These are phyloP conservation scores for Entomortierella beljakovae DNA, from an alignment of 192 early-diverging fungal genomes.

Conservation along the genomic window DNA sequence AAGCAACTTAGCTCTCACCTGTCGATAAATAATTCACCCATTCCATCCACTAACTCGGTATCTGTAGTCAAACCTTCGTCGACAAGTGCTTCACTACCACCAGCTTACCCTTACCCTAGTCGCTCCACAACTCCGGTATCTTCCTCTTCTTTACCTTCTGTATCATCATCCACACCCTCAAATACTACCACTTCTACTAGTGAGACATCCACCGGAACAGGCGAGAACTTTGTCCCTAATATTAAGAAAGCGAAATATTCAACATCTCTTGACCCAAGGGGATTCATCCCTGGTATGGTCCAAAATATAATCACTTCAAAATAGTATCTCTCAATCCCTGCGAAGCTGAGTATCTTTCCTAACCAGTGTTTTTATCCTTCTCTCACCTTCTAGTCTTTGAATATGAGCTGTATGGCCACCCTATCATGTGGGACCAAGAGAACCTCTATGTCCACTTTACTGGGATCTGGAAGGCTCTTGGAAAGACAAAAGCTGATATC, in stretches of 20 bases:
- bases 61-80: constrained; percentile 18
- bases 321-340: background rate
- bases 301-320: background rate
- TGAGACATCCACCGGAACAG: constrained; percentile 26
- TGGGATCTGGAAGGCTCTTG: constrained; percentile 71
- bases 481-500: constrained; percentile 70
- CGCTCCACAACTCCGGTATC: constrained; percentile 20
- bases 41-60: constrained; percentile 10
- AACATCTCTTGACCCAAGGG: constrained; percentile 68
- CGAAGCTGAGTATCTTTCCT: background rate
- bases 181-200: constrained; percentile 16
- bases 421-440: constrained; percentile 76
- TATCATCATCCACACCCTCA: constrained; percentile 20
- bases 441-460: constrained; percentile 70
- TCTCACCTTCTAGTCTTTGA: constrained; percentile 55
- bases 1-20: constrained; percentile 16
- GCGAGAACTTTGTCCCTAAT: constrained; percentile 54
- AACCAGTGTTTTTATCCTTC: background rate
- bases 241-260: constrained; percentile 70
- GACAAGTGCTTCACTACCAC: constrained; percentile 28
- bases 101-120: constrained; percentile 41
- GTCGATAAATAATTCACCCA: constrained; percentile 22
- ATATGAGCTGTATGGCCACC: constrained; percentile 66
- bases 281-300: constrained; percentile 68
- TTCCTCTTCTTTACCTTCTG: constrained; percentile 25